Percentiles rank a stretch among this genome's conserved stretches.
Evolutionary conservation across 345 rosid genomes (phyloP).

Genomic region (Acer campestre): DNA sequence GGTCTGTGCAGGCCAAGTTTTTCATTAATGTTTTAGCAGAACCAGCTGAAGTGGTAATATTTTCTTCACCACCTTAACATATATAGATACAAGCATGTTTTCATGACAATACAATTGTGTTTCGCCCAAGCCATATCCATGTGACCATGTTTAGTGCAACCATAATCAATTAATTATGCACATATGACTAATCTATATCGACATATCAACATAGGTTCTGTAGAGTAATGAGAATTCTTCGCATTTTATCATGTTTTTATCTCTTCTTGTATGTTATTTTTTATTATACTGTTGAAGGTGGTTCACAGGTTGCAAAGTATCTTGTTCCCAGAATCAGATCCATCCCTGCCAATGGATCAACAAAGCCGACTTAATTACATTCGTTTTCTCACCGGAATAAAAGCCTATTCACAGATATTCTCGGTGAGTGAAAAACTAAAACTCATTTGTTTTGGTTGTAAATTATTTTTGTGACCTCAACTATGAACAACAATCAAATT

Average conservation of each 20-base stretch:
- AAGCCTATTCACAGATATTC: conserved; percentile 93
- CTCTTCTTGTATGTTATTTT: not conserved
- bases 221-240: not conserved
- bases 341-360: conserved; percentile 68
- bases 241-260: not conserved
- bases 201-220: not conserved
- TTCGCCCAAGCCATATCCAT: not conserved
- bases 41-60: conserved; percentile 93
- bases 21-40: conserved; percentile 96
- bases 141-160: not conserved
- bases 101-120: not conserved
- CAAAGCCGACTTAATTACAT: conserved; percentile 81
- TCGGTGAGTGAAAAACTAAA: conserved; percentile 47
- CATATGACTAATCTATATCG: not conserved
- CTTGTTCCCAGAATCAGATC: conserved; percentile 91
- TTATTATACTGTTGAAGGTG: not conserved
- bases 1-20: conserved; percentile 83
- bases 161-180: not conserved
- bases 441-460: not conserved
- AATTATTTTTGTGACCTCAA: not conserved
- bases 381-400: conserved; percentile 82
- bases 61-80: conserved; percentile 1
- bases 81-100: not conserved
- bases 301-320: conserved; percentile 73
- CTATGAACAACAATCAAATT: not conserved